Evolutionary conservation across 1,139 yeast species (phyloP).

Genomic region (Candida tropicalis): DNA sequence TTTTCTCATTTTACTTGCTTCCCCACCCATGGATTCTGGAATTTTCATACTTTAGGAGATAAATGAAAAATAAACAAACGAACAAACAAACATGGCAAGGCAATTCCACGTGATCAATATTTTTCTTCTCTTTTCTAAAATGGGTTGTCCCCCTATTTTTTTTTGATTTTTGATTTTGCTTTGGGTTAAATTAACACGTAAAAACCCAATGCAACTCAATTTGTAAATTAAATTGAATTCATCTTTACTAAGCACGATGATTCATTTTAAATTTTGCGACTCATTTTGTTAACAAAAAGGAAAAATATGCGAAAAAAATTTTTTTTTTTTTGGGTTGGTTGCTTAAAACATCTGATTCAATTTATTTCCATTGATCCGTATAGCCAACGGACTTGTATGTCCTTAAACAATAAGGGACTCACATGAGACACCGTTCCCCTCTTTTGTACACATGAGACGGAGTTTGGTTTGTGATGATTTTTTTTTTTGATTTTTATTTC

Average conservation of each 20-base stretch:
- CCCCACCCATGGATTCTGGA: not conserved
- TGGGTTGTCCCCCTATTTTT: no score
- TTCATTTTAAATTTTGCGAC: not conserved
- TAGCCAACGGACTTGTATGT: not conserved
- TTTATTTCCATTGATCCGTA: slow-evolving; percentile 1
- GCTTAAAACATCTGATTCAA: no score
- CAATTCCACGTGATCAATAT: not conserved
- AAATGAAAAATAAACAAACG: no score
- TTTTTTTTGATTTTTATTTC: no score
- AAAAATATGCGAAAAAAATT: not conserved
- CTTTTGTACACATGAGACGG: no score
- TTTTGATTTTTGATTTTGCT: no score
- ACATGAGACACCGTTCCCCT: not conserved
- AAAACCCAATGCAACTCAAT: no score
- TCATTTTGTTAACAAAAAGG: not conserved
- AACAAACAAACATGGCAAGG: no score
- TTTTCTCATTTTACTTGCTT: not conserved
- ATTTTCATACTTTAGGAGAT: no score
- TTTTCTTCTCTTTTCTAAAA: not conserved
- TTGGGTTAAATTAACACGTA: no score
- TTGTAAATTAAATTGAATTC: no score
- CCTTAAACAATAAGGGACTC: not conserved
- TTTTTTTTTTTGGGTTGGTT: not conserved
- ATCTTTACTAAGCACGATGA: not conserved
- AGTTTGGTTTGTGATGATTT: no score